Evolutionary conservation across 257 asterid genomes (phyloP), one percentile per base, ranked within the genome.

Genomic region (Solanum piurae): DNA sequence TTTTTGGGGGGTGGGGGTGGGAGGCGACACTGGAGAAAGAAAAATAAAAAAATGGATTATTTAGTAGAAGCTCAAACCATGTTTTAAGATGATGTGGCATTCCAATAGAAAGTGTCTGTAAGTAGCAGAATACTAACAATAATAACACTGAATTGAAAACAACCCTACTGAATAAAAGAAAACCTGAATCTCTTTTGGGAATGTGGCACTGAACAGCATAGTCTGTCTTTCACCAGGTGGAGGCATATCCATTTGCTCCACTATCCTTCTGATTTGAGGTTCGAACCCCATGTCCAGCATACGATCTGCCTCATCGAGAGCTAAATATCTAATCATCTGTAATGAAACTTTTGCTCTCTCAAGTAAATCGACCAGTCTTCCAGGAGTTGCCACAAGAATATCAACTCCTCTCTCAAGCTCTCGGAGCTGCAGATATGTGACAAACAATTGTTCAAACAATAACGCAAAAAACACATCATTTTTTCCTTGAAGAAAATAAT

Each of bases 271-370:
- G 90, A 96, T 96, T 90, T 96, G 99, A 79, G 98, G 98, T 92
- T 96, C 99, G 90, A 96, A 96, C 46, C 99, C 99, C 99, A 96
- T 95, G 91, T 96, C 99, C 86, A 95, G 92, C 99, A 96, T 96
- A 87, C 99, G 91, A 89, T 96, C 99, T 27, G 99, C 99, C 92
- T 96, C 99, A 83, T 96, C 99, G 87, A 95, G 98, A 89, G 99
- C 99, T 91, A 96, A 92, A 88, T 94, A 96, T 89, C 94, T 92
- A 68, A 96, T 94, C 98, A 94, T 92, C 89, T 94, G 92, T 87
- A 96, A 90, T 75, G 98, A 93, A 83, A 95, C 97, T 91, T 91
- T 95, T 86, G 97, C 99, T 89, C 99, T 93, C 92, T 96, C 99
- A 60, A 96, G 96, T 93, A 96, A 88, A 90, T 96, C 98, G n/a